A percentile compares a stretch with the other conserved stretches of the same genome.
phyloP scores from a whole-genome alignment of 352 stramenopile genomes.

The Globisporangium ultimum region DNA sequence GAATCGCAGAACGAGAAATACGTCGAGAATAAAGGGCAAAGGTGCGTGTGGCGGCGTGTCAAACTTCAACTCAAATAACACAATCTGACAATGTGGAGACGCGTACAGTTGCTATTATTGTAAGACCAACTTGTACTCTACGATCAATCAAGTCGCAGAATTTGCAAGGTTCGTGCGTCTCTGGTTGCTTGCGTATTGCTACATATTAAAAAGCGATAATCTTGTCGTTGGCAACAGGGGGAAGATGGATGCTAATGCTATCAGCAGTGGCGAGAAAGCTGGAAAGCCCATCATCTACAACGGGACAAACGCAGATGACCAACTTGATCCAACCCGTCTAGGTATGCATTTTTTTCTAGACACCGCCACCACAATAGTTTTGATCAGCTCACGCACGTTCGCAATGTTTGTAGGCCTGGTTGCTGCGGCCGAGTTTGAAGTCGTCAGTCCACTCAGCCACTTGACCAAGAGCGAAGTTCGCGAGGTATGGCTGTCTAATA shows the following conservation, averaged over 20 bases:
- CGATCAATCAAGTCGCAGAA: constrained; percentile 83
- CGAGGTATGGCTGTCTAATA: constrained; percentile 24
- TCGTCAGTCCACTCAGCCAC: constrained; percentile 88
- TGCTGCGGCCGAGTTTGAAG: constrained; percentile 90
- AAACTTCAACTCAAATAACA: not conserved
- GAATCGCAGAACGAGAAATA: constrained; percentile 89
- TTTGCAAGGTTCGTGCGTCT: constrained; percentile 52
- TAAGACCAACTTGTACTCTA: constrained; percentile 97
- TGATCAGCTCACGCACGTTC: too few species aligned
- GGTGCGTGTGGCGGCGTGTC: constrained; percentile 16
- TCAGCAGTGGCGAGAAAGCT: not conserved
- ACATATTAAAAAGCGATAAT: too few species aligned
- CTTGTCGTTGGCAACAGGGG: constrained; percentile 21
- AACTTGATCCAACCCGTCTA: constrained; percentile 87
- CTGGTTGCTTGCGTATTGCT: too few species aligned
- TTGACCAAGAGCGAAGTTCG: constrained; percentile 91
- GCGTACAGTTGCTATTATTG: constrained; percentile 92
- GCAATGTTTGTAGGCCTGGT: constrained; percentile 63
- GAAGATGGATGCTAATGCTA: constrained; percentile 7
- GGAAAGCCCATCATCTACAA: constrained; percentile 89
- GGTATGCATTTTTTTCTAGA: not conserved
- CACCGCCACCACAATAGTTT: too few species aligned
- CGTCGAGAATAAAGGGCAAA: constrained; percentile 92
- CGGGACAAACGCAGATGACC: constrained; percentile 96
- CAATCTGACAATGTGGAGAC: not conserved